phyloP scores from a whole-genome alignment of 2,329 filamentous ascomycete genomes.

The Colletotrichum lentis region DNA sequence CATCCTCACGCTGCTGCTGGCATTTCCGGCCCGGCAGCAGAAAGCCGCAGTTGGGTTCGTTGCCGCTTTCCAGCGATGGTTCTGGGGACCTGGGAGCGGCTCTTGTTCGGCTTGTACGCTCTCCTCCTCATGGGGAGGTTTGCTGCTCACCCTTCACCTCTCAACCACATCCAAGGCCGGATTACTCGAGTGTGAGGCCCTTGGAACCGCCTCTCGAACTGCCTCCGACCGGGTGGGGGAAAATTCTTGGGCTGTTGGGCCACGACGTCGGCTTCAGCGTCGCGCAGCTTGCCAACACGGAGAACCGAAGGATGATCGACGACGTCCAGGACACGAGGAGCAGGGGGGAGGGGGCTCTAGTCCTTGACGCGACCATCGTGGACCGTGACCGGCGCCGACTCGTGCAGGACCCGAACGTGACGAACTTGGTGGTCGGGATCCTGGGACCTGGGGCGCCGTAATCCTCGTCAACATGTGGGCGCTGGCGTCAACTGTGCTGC shows the following conservation, averaged over 20 bases:
- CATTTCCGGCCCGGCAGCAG: neutral
- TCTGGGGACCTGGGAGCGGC: conserved; percentile 4
- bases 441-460: neutral
- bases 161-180: conserved; percentile 1
- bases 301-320: neutral
- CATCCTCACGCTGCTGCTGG: neutral
- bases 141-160: conserved; percentile 1
- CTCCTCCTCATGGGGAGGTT: neutral
- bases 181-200: neutral
- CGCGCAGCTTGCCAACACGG: conserved; percentile 14
- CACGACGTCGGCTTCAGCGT: conserved; percentile 1
- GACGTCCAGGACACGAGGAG: neutral
- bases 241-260: neutral
- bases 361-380: neutral
- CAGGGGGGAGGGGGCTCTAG: neutral
- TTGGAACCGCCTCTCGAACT: conserved; percentile 9
- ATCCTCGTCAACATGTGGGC: conserved; percentile 12
- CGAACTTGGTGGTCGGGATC: conserved; percentile 15
- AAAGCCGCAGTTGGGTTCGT: neutral
- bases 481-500: neutral
- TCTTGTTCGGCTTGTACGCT: neutral
- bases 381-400: conserved; percentile 18
- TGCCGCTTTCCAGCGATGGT: conserved; percentile 5
- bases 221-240: neutral
- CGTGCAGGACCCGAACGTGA: conserved; percentile 13